These are phyloP conservation scores for Talaromyces borbonicus DNA, from an alignment of 495 filamentous ascomycete genomes.

Conservation along the genomic window DNA sequence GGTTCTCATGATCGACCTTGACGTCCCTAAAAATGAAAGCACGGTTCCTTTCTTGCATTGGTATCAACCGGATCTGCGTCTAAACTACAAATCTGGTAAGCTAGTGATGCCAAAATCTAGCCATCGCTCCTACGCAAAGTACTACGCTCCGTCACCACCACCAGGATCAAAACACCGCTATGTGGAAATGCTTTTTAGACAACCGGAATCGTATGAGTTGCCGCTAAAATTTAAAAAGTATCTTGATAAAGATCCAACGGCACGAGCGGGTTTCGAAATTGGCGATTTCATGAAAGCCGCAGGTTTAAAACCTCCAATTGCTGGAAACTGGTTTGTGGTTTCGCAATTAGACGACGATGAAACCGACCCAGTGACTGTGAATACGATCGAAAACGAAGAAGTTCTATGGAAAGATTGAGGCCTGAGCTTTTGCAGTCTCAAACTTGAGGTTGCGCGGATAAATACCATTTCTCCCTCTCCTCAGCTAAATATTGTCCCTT, in stretches of 20 bases:
- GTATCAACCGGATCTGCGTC: conserved; percentile 4
- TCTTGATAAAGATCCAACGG: background rate
- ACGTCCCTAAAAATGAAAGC: conserved; percentile 5
- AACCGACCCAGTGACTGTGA: too few relatives aligned
- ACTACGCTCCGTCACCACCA: conserved; percentile 4
- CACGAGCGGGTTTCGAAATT: conserved; percentile 3
- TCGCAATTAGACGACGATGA: background rate
- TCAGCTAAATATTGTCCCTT: too few relatives aligned
- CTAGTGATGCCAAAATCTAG: background rate
- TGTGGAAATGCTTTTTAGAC: conserved; percentile 1
- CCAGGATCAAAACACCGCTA: conserved; percentile 3
- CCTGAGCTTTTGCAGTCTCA: background rate
- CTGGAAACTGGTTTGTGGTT: conserved; percentile 7
- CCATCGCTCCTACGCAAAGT: background rate
- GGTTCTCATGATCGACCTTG: conserved; percentile 4
- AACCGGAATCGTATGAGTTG: background rate
- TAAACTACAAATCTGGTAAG: background rate
- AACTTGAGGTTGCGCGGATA: too few relatives aligned
- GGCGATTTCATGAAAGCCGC: conserved; percentile 1
- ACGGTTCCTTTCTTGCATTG: conserved; percentile 5
- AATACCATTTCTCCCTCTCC: too few relatives aligned
- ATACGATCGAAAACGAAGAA: too few relatives aligned
- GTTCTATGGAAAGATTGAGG: background rate
- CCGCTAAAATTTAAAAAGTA: background rate
- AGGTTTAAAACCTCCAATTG: background rate